Percentiles rank a stretch among this genome's conserved stretches.
Conservation (phyloP, 495 filamentous ascomycete genomes). For the Penicillium ucsense region DNA sequence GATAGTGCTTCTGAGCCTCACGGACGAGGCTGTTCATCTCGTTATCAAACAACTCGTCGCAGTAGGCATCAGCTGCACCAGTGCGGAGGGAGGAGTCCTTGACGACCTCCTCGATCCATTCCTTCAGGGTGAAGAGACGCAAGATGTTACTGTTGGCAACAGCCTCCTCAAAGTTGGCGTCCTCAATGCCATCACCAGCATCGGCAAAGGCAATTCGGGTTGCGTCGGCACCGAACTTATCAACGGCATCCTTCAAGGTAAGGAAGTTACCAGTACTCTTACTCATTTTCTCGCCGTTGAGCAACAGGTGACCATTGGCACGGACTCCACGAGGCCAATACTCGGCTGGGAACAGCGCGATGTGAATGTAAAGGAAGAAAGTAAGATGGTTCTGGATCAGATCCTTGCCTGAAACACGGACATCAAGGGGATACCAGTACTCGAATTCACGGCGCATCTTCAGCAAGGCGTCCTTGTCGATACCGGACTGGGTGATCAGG, state of each 20-base stretch:
- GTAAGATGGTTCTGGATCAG: conserved; percentile 85
- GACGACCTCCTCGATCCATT: conserved; percentile 83
- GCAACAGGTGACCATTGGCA: conserved; percentile 82
- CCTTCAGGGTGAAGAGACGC: conserved; percentile 71
- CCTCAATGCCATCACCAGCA: conserved; percentile 86
- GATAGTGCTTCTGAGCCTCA: conserved; percentile 68
- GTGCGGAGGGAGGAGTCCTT: conserved; percentile 64
- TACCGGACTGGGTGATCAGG: conserved; percentile 51
- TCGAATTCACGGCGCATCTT: conserved; percentile 83
- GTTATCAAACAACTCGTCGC: conserved; percentile 85
- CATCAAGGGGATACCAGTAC: conserved; percentile 93
- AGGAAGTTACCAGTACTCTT: conserved; percentile 95
- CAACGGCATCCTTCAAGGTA: conserved; percentile 73
- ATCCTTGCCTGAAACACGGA: conserved; percentile 78
- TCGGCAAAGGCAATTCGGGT: conserved; percentile 87
- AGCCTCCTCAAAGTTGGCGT: conserved; percentile 95
- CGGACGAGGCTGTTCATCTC: conserved; percentile 79
- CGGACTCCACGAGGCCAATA: conserved; percentile 81
- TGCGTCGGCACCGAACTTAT: conserved; percentile 92
- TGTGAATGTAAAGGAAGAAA: conserved; percentile 93
- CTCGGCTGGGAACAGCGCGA: conserved; percentile 75
- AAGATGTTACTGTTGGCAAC: conserved; percentile 88
- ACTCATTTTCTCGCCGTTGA: conserved; percentile 96
- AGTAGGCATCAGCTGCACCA: conserved; percentile 65
- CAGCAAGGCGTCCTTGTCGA: conserved; percentile 59